These are phyloP conservation scores for Chrysoporthe austroafricana DNA, from an alignment of 2,329 filamentous ascomycete genomes.

Conservation along the genomic window DNA sequence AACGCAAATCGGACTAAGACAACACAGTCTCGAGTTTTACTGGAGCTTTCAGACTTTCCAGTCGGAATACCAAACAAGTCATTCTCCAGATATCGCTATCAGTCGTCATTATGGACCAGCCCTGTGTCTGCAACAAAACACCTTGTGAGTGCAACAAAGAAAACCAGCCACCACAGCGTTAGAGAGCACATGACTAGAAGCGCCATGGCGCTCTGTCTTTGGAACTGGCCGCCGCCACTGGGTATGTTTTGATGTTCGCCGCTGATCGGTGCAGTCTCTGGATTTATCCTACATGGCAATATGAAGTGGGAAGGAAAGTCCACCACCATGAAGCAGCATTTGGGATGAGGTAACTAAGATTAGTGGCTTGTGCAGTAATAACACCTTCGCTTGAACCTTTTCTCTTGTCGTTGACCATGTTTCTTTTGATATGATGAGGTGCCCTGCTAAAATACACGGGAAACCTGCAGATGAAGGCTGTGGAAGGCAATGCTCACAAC, in stretches of 20 bases:
- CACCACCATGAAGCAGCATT: no score
- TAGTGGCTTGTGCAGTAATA: no score
- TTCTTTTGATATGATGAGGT: not conserved
- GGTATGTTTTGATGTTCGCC: not conserved
- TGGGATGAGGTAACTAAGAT: no score
- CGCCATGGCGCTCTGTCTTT: not conserved
- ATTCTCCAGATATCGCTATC: not conserved
- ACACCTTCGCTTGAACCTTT: no score
- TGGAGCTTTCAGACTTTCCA: not conserved
- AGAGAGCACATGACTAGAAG: not conserved
- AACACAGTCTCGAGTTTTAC: not conserved
- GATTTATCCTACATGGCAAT: no score
- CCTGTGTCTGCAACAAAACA: not conserved
- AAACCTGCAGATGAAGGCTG: not conserved
- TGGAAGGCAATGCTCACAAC: not conserved
- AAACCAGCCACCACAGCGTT: not conserved
- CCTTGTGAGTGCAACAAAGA: slow-evolving; percentile 2
- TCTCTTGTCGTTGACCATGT: no score
- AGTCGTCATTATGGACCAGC: not conserved
- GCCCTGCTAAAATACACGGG: not conserved
- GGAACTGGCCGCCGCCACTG: not conserved
- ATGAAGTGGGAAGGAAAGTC: no score
- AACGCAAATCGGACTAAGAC: no score
- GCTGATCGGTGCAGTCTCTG: no score
- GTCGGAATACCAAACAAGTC: not conserved